Percentiles rank a stretch among this genome's conserved stretches.
phyloP scores from a whole-genome alignment of 257 asterid species.

The Solanum ahanhuiri region DNA sequence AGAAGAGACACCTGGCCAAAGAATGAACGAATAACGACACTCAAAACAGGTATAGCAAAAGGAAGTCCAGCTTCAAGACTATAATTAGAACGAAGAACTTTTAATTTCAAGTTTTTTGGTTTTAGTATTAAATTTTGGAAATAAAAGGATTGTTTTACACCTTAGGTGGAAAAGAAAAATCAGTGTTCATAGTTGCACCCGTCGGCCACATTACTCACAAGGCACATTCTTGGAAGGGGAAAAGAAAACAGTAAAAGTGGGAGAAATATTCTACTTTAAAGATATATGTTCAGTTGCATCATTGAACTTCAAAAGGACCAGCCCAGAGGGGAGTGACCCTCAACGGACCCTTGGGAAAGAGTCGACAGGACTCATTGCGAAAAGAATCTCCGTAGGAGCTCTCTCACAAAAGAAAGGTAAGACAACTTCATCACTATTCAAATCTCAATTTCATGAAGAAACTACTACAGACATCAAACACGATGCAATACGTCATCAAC shows the following conservation, averaged over 20 bases:
- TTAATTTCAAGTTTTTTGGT: not conserved
- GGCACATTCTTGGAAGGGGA: not conserved
- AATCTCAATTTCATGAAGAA: not conserved
- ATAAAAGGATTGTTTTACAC: not conserved
- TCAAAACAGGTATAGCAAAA: not conserved
- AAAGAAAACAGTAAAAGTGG: not conserved
- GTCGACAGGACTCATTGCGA: not conserved
- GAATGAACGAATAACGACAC: not conserved
- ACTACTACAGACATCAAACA: not conserved
- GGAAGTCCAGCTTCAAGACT: not conserved
- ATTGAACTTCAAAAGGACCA: not conserved
- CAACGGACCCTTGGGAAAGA: not conserved
- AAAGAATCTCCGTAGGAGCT: not conserved
- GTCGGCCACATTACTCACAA: not conserved
- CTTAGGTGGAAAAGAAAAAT: not conserved
- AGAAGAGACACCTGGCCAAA: constrained; percentile 9
- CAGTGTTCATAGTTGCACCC: not conserved
- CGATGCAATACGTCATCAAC: not conserved
- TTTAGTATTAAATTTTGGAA: not conserved
- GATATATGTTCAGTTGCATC: not conserved
- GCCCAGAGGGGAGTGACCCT: not conserved
- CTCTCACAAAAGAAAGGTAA: not conserved
- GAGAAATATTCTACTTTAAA: not conserved
- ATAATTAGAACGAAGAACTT: not conserved
- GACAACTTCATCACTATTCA: not conserved